Conservation (phyloP, 257 asterid species). For the Solanum etuberosum region DNA sequence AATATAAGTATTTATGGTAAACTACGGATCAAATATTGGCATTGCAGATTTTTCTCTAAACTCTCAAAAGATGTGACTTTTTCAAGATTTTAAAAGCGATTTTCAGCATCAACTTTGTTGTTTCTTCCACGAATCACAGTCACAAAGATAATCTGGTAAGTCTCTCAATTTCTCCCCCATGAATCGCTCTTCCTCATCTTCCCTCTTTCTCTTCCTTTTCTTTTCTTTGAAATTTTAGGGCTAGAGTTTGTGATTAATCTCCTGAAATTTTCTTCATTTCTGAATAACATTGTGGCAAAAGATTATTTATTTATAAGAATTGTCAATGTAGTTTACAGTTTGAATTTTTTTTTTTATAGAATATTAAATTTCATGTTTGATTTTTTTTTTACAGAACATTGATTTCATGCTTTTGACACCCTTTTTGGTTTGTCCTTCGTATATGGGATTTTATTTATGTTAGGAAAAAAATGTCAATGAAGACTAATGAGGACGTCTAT, state of each 20-base stretch:
- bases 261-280: background rate
- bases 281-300: background rate
- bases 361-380: too few species aligned
- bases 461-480: too few species aligned
- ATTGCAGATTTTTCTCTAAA: background rate
- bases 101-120: background rate
- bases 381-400: too few species aligned
- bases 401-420: too few species aligned
- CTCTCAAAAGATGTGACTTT: background rate
- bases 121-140: background rate
- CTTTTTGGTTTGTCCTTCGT: too few species aligned
- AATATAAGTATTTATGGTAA: too few species aligned
- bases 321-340: too few species aligned
- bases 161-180: background rate
- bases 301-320: too few species aligned
- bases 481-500: too few species aligned
- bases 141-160: background rate
- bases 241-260: background rate
- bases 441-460: too few species aligned
- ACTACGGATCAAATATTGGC: background rate
- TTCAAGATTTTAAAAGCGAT: background rate
- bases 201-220: background rate
- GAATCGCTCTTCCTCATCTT: background rate
- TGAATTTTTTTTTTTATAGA: too few species aligned
- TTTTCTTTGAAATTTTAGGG: background rate